Evolutionary conservation across 257 asterid species (phyloP), one percentile per base, ranked within the genome.

Genomic region (Solanum clarkiae): DNA sequence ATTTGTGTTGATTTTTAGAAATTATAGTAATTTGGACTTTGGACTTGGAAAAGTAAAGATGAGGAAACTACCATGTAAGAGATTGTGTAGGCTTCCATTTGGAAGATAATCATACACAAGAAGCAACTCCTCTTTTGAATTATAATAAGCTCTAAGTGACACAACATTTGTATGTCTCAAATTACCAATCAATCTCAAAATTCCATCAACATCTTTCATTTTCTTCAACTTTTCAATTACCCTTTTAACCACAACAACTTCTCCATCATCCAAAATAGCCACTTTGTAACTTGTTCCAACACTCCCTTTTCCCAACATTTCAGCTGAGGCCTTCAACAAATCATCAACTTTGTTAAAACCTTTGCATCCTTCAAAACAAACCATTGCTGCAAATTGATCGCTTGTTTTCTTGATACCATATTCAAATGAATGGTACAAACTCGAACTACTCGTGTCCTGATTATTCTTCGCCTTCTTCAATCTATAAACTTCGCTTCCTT

Each of bases 221-320:
- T 74, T 85, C 79, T 55, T 85, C 20, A 80, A 75, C 51, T 84
- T 89, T 72, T 85, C 88, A 84, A 81, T 80, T 12, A 87, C 86
- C 74, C 90, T 84, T 79, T 89, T 89, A 79, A 89, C 91, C 14
- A 87, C 90, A 75, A 87, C 88, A 80, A 70, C 86, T 20, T 65
- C 87, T 62, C 87, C 88, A 60, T 84, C 49, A 16, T 89, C 90
- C 87, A 70, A 70, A 18, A 89, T 82, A 69, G 74, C 91, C 77
- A 89, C 91, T 63, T 84, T 85, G 18, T 89, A 89, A 51, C 87
- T 87, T 60, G 91, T 85, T 66, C 92, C 92, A 29, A 83, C 57
- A n/a, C 85, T 85, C n/a, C 92, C 92, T 68, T 86, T 90, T 7
- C 92, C 92, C 53, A 90, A 66, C 86, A 90, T 88, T 80, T 90